phyloP scores from a whole-genome alignment of 768 basidiomycete genomes.

The Trametes coccinea region DNA sequence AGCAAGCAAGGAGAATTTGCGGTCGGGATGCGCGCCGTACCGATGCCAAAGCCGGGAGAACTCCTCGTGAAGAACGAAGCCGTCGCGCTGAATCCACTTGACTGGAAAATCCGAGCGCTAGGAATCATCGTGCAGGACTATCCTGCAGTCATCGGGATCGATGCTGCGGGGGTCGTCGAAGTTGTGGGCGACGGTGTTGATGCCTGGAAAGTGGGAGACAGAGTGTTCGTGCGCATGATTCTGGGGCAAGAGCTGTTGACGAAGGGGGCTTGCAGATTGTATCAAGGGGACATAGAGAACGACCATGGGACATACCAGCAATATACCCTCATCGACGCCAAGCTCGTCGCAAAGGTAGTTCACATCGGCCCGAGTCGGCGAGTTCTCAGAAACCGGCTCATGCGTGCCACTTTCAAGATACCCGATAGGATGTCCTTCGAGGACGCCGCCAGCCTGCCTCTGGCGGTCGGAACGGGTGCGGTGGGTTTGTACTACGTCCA shows the following conservation, averaged over 20 bases:
- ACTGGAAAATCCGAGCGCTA: slow-evolving; percentile 23
- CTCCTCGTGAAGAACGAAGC: no score
- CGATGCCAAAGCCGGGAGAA: no score
- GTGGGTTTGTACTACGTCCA: slow-evolving; percentile 20
- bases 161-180: slow-evolving; percentile 2
- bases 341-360: slow-evolving; percentile 19
- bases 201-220: no score
- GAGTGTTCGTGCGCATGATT: no score
- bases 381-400: slow-evolving; percentile 31
- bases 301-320: slow-evolving; percentile 20
- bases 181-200: no score
- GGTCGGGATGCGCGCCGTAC: no score
- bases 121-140: slow-evolving; percentile 22
- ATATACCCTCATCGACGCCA: slow-evolving; percentile 14
- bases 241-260: no score
- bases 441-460: slow-evolving; percentile 11
- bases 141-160: slow-evolving; percentile 16
- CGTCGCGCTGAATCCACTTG: slow-evolving; percentile 37
- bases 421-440: slow-evolving; percentile 13
- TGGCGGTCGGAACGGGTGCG: slow-evolving; percentile 13
- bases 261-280: slow-evolving; percentile 23
- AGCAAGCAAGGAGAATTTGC: no score
- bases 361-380: slow-evolving; percentile 19
- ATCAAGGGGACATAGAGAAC: slow-evolving; percentile 19
- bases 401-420: slow-evolving; percentile 5